Base-by-base conservation (phyloP, 2,329 filamentous ascomycete genomes). In the Monosporascus cannonballus region DNA sequence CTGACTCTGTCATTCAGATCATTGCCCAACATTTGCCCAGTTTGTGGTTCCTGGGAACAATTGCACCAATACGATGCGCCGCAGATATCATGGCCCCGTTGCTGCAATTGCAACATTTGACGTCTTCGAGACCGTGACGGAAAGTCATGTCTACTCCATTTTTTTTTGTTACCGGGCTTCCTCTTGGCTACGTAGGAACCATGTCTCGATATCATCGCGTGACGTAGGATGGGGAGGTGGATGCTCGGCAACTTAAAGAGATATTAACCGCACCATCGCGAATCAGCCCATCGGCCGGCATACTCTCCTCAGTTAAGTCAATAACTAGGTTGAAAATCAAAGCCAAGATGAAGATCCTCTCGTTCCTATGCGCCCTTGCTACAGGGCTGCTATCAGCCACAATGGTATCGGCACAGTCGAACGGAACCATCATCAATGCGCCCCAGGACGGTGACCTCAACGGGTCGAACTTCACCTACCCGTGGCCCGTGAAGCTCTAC, bases 391-490 rank as follows among this genome's bases (percentile, higher is more conserved):
- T 52, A 41, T 39, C 55, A 47, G 49, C 42, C 14, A 51, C 54
- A 24, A 50, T 44, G 41, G 55, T 54, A 45, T 51, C 48, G 27
- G 57, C 54, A n/a, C 54, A 56, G 14, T 53, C 54, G 15, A 48
- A 49, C 44, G 58, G 57, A 39, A 52, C 54, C 4, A 69, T 76
- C 55, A 59, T 64, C 53, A 59, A 69, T 37, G 70, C 67, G 38
- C 66, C 71, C 1, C 68, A 74, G 51, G 67, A 70, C 22, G 61
- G 67, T 1, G 72, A 76, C 46, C 67, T 77, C 56, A 74, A 77
- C 53, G 75, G 75, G 53, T 76, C 73, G 55, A 77, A 77, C 64
- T 78, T 77, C 62, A 76, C 75, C 1, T 81, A 81, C 58, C 76
- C 76, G 20, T 78, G 70, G 62, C 77, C 76, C 2, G 65, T 78